These are phyloP conservation scores for Fagopyrum esculentum DNA, from an alignment of 148 eudicot genomes.

Conservation along the genomic window DNA sequence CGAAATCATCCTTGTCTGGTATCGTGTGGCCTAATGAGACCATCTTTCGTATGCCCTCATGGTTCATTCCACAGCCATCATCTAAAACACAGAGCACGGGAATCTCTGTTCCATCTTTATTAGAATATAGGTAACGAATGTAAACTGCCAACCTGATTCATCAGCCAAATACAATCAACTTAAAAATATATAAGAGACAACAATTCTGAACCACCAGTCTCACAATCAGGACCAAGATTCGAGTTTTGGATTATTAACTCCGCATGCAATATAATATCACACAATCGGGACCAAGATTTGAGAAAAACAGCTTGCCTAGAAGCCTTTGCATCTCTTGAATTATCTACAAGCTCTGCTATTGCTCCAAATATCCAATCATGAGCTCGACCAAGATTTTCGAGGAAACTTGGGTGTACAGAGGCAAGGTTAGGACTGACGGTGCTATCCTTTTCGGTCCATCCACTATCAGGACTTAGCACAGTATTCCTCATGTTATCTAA, in stretches of 20 bases:
- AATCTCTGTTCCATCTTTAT: constrained; percentile 33
- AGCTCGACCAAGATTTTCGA: constrained; percentile 67
- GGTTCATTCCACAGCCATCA: constrained; percentile 72
- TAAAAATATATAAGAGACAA: background rate
- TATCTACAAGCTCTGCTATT: constrained; percentile 76
- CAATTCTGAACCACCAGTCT: background rate
- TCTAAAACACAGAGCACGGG: constrained; percentile 64
- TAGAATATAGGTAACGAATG: constrained; percentile 38
- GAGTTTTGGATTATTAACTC: background rate
- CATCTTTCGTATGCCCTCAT: constrained; percentile 54
- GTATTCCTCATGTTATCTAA: constrained; percentile 7
- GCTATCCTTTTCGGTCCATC: constrained; percentile 12
- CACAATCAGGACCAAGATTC: background rate
- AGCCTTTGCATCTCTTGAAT: constrained; percentile 72
- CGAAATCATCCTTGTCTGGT: constrained; percentile 40
- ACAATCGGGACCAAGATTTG: background rate
- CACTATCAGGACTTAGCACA: constrained; percentile 11
- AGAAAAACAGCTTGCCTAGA: constrained; percentile 30
- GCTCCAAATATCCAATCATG: constrained; percentile 85
- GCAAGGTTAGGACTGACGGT: constrained; percentile 31
- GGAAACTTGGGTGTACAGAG: constrained; percentile 55
- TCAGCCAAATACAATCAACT: constrained; percentile 11
- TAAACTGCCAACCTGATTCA: constrained; percentile 50
- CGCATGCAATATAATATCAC: background rate
- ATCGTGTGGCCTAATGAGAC: constrained; percentile 63